Evolutionary conservation across 75 land plant genomes (phyloP), one percentile per base, ranked within the genome.

Genomic region (Sequoiadendron giganteum): DNA sequence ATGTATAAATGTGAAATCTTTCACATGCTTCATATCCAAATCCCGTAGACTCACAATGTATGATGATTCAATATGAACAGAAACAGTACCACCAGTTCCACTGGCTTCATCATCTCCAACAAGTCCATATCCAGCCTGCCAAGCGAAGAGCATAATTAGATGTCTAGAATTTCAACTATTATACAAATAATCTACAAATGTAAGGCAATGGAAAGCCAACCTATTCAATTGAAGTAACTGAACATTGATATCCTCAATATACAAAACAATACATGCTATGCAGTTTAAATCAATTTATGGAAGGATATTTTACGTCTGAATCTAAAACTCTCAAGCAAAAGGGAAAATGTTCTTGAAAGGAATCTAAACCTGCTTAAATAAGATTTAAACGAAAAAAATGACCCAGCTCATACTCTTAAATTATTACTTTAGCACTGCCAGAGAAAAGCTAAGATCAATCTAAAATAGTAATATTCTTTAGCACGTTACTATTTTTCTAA

Each of bases 1-100:
- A 90, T 98, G 94, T 58, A 97, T 91, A 92, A 97, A 98, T 77
- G 92, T 90, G 79, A 97, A 98, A 87, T 98, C 99, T 92, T 98
- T 98, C 30, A 96, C 90, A 87, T 96, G 97, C 86, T 95, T 98
- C 95, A 98, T 92, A 84, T 95, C 99, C 93, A 98, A 87, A 85
- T 97, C 99, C 30, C 93, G 93, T 85, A 98, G 81, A 85, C 87
- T 93, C 54, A 97, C 95, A 14, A 95, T 86, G 85, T 98, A 95
- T 32, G 99, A 97, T 61, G 99, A 97, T 78, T 95, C 97, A 85
- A 98, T 85, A 39, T 91, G 95, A 42, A 93, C 94, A 90, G 96
- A 91, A 91, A 91, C 36, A 32, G 92, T 88, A 89, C 92, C 93
- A 28, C 94, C 93, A 68, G 90, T 55, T 55, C 83, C 86, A 88